A percentile compares a stretch with the other conserved stretches of the same genome.
These are phyloP conservation scores for Canna indica DNA, from an alignment of 176 grass and related monocot species.

Conservation along the genomic window DNA sequence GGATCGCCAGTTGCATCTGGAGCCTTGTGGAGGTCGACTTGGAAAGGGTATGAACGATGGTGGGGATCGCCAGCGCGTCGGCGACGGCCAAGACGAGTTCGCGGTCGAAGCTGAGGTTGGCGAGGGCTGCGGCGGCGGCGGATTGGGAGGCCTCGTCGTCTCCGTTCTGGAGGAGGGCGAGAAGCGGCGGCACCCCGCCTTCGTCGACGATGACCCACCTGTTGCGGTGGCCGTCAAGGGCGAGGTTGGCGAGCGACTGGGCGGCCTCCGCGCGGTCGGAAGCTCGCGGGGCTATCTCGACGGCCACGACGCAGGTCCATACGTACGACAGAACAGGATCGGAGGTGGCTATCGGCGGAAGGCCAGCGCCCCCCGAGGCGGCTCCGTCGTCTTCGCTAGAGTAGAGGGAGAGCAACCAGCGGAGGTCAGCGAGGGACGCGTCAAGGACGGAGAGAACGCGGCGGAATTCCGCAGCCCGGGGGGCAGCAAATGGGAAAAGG, in stretches of 20 bases:
- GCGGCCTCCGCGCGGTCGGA: conserved; percentile 18
- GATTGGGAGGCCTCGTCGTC: background rate
- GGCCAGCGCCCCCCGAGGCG: background rate
- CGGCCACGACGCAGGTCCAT: conserved; percentile 11
- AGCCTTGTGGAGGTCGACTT: conserved; percentile 6
- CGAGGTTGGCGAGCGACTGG: conserved; percentile 17
- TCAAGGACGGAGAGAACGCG: background rate
- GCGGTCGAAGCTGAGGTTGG: conserved; percentile 9
- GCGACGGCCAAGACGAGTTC: background rate
- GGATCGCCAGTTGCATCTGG: background rate
- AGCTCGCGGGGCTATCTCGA: background rate
- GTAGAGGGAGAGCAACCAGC: conserved; percentile 15
- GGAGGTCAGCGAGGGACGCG: conserved; percentile 9
- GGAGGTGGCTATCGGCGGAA: conserved; percentile 13
- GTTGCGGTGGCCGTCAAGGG: conserved; percentile 13
- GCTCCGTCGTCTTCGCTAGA: background rate
- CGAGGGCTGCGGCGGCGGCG: conserved; percentile 4
- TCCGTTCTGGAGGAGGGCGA: conserved; percentile 4
- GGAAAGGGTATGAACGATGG: conserved; percentile 4
- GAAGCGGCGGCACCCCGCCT: conserved; percentile 17
- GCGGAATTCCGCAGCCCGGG: conserved; percentile 4
- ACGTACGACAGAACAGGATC: conserved; percentile 15
- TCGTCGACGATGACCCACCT: conserved; percentile 16
- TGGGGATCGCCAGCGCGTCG: background rate
- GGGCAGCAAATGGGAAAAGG: background rate